Evolutionary conservation across 2,329 filamentous ascomycete genomes (phyloP), one percentile per base, ranked within the genome.

Genomic region (Trichoderma pleuroti): DNA sequence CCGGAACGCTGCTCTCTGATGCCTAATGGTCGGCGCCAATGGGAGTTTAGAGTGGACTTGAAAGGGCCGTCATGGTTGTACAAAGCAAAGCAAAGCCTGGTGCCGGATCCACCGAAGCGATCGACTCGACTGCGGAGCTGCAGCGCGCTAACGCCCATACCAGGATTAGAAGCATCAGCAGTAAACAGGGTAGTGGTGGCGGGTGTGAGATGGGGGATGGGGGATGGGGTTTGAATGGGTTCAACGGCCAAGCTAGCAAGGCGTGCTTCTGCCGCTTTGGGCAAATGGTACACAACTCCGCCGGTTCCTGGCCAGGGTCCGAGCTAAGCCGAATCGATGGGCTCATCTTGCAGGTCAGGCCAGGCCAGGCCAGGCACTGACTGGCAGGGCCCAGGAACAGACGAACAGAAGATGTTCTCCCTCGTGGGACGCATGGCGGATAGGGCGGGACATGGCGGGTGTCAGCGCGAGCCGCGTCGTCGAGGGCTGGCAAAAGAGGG

Each of bases 251-350:
- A 12, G 26, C 30, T 46, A 46, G 36, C 42, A 49, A 42, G 30
- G 42, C 62, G 52, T 21, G 2, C 5, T 12, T 10, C 14, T n/a
- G 4, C 63, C 32, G 8, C 32, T 28, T 36, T 34, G 16, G 49
- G 32, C 18, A 56, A 34, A 34, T 12, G 54, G 30, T n/a, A 59
- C n/a, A n/a, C n/a, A n/a, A 5, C 8, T 12, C 63, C 46, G 24
- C 32, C 34, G 39, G 65, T 68, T 30, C 49, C 63, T 57, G 63
- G 63, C 34, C 36, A n/a, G 49, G 24, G 63, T 66, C 4, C 9
- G 49, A 42, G 26, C 63, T 66, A 42, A 57, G 63, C 63, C 49
- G 63, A 49, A 56, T 66, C 32, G 32, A 56, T 57, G 63, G 63
- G 46, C 46, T 26, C 21, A 59, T 59, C 49, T 26, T 39, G 63